Evolutionary conservation across 164 flowering plant species (phyloP).

Genomic region (Hamamelis virginiana): DNA sequence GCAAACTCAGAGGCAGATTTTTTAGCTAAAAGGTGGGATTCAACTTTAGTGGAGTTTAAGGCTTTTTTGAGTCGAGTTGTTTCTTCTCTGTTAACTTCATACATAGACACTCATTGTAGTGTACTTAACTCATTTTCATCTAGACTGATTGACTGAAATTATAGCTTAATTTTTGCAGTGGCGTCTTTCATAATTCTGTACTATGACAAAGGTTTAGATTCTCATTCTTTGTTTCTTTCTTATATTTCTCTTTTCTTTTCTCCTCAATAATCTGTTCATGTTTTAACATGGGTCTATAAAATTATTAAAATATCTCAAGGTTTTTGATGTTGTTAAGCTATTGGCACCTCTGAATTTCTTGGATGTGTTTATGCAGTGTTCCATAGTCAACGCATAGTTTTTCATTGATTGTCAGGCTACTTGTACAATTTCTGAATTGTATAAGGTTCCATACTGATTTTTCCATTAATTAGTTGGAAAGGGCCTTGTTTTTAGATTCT

Average conservation of each 20-base stretch:
- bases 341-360: background rate
- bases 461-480: background rate
- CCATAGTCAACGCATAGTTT: background rate
- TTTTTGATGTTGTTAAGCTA: background rate
- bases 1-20: too few species aligned
- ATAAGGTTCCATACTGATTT: background rate
- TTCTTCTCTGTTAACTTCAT: too few species aligned
- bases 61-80: too few species aligned
- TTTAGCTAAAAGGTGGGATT: too few species aligned
- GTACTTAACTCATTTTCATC: background rate
- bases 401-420: background rate
- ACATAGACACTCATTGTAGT: background rate
- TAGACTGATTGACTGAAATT: background rate
- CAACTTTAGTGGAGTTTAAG: too few species aligned
- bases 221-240: too few species aligned
- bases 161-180: background rate
- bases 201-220: too few species aligned
- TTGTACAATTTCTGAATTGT: background rate
- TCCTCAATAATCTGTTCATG: background rate
- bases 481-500: background rate
- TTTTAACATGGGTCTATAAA: background rate
- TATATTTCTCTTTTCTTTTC: too few species aligned
- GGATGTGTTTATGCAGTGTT: background rate
- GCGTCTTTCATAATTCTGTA: background rate
- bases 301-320: too few species aligned